Evolutionary conservation across 1,139 yeast genomes (phyloP), one percentile per base, ranked within the genome.

Genomic region (Spathaspora jeffriesii): DNA sequence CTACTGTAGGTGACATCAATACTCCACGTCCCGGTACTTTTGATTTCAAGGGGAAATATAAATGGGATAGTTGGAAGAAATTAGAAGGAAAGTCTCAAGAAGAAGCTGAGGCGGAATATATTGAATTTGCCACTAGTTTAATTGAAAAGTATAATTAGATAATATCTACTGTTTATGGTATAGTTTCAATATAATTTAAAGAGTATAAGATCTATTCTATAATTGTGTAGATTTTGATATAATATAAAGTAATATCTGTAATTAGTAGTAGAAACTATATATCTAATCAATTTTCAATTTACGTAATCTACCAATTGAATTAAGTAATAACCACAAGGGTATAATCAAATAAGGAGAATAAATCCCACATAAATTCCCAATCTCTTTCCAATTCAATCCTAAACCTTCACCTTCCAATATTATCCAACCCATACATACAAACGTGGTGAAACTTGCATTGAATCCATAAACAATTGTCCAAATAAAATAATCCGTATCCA

Each of bases 11-110:
- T 57, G 99, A 93, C 80, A 88, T 88, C 78, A 79, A 77, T 68
- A 87, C 96, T 52, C 73, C 82, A 50, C 87, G 87, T 70, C 88
- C 96, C 48, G 96, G 97, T 54, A 73, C 88, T 54, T 89, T 92
- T 69, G 96, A 92, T 73, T 80, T 93, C 73, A 88, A 88, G 77
- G 97, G 93, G 59, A 92, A 93, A 73, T 88, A 88, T 82, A 93
- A 93, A 81, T 93, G 98, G 98, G 92, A 90, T 67, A 81, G 97
- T 15, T 93, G 99, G 99, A 86, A 85, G 62, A 85, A 84, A 59
- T 76, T 85, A 61, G 86, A 89, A 75, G 99, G 98, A 49, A 81
- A 80, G 50, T 70, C 90, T 46, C 88, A 87, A 70, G 96, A 84
- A 58, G 97, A 91, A 28, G 99, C 99, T 53, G 98, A 92, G 76